A percentile compares a stretch with the other conserved stretches of the same genome.
These are phyloP conservation scores for Carex scoparia DNA, from an alignment of 176 grass and related monocot species.

Conservation along the genomic window DNA sequence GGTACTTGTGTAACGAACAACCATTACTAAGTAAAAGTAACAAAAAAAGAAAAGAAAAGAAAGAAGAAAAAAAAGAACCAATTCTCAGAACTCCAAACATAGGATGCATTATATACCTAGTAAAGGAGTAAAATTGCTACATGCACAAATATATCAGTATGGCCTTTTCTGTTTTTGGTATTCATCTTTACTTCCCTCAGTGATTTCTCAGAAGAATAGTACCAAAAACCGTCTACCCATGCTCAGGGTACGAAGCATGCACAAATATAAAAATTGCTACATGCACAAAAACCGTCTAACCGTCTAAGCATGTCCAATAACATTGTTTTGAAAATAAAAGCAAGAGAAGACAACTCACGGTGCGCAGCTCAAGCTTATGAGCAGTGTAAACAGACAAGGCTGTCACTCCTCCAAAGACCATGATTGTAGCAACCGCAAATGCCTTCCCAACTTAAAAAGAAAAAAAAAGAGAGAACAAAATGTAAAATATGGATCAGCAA, in stretches of 20 bases:
- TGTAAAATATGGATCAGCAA: not conserved
- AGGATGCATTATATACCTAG: not conserved
- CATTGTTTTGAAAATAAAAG: not conserved
- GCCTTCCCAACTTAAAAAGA: conserved; percentile 72
- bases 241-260: too few species aligned
- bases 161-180: not conserved
- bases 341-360: conserved; percentile 43
- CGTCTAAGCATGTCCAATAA: not conserved
- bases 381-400: conserved; percentile 43
- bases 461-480: conserved; percentile 3
- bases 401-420: conserved; percentile 80
- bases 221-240: not conserved
- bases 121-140: not conserved
- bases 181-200: not conserved
- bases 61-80: not conserved
- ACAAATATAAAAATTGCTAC: too few species aligned
- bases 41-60: not conserved
- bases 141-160: not conserved
- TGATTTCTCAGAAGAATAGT: not conserved
- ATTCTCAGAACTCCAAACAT: not conserved
- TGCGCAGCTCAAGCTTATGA: conserved; percentile 67
- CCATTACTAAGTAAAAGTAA: not conserved
- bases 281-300: not conserved
- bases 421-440: conserved; percentile 51
- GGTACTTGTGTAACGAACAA: not conserved